phyloP scores from a whole-genome alignment of 768 basidiomycete species.

The Pluteus cervinus region DNA sequence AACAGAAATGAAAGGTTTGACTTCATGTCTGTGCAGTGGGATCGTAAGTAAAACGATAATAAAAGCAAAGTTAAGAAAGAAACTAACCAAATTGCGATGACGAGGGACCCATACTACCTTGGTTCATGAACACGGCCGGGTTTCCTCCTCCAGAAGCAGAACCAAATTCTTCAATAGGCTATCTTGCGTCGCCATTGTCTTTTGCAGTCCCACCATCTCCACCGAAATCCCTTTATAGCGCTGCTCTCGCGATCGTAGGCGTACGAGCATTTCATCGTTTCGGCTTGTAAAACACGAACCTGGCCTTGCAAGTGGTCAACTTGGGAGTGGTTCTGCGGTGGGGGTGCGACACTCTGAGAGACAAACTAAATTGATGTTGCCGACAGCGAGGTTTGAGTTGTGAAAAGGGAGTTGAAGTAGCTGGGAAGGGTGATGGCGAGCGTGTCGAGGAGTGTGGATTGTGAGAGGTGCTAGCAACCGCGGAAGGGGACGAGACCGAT shows the following conservation, averaged over 20 bases:
- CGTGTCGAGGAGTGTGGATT: constrained; percentile 9
- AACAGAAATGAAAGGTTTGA: too few relatives aligned
- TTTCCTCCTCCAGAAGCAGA: too few relatives aligned
- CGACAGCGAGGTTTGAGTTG: constrained; percentile 1
- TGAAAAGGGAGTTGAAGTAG: constrained; percentile 15
- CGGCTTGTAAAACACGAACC: constrained; percentile 23
- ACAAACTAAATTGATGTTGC: constrained; percentile 3
- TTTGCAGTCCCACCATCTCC: constrained; percentile 31
- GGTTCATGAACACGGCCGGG: too few relatives aligned
- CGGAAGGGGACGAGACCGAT: constrained; percentile 17
- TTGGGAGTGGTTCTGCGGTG: constrained; percentile 11
- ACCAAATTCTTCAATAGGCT: too few relatives aligned
- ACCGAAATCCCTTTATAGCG: constrained; percentile 31
- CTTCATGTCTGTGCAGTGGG: too few relatives aligned
- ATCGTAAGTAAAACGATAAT: too few relatives aligned
- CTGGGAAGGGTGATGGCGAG: constrained; percentile 11
- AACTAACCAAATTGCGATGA: too few relatives aligned
- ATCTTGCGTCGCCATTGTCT: too few relatives aligned
- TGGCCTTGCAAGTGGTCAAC: constrained; percentile 14
- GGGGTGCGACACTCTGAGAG: constrained; percentile 21
- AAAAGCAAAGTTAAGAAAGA: too few relatives aligned
- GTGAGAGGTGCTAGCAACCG: constrained; percentile 19
- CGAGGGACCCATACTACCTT: too few relatives aligned
- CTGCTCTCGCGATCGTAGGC: constrained; percentile 29
- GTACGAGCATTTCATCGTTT: constrained; percentile 25